Evolutionary conservation across 1,284 basidiomycete genomes (phyloP).

Genomic region (Ceratobasidium sp.): DNA sequence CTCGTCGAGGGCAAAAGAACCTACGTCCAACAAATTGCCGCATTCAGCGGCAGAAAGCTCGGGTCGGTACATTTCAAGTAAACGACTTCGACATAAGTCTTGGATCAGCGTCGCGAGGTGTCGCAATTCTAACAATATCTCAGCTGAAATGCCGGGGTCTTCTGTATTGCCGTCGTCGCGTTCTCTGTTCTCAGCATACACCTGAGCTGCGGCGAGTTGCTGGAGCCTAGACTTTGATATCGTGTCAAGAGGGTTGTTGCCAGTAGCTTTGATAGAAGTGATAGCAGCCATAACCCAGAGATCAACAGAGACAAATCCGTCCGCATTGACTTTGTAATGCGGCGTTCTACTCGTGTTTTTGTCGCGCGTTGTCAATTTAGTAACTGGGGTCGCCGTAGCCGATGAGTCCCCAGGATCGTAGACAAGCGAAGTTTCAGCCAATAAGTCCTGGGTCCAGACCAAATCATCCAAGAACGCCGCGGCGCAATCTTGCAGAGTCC

Average conservation of each 20-base stretch:
- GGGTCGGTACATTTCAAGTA: conserved; percentile 40
- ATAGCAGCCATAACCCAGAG: conserved; percentile 39
- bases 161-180: neutral
- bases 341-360: conserved; percentile 2
- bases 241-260: conserved; percentile 5
- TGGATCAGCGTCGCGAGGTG: conserved; percentile 43
- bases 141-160: conserved; percentile 10
- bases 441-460: conserved; percentile 28
- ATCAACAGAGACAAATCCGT: conserved; percentile 37
- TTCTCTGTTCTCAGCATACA: conserved; percentile 24
- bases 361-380: neutral
- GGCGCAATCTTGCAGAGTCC: conserved; percentile 15
- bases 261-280: conserved; percentile 11
- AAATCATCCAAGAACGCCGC: neutral
- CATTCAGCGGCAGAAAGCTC: conserved; percentile 45
- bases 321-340: conserved; percentile 34
- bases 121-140: conserved; percentile 9
- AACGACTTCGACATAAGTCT: conserved; percentile 43
- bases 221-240: conserved; percentile 13
- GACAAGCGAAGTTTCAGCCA: conserved; percentile 21
- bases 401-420: conserved; percentile 11
- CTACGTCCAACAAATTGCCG: conserved; percentile 48
- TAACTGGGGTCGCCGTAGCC: neutral
- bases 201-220: conserved; percentile 9
- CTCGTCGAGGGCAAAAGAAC: conserved; percentile 30